Conservation (phyloP, 192 early-diverging fungal species). For the Umbelopsis sp. region DNA sequence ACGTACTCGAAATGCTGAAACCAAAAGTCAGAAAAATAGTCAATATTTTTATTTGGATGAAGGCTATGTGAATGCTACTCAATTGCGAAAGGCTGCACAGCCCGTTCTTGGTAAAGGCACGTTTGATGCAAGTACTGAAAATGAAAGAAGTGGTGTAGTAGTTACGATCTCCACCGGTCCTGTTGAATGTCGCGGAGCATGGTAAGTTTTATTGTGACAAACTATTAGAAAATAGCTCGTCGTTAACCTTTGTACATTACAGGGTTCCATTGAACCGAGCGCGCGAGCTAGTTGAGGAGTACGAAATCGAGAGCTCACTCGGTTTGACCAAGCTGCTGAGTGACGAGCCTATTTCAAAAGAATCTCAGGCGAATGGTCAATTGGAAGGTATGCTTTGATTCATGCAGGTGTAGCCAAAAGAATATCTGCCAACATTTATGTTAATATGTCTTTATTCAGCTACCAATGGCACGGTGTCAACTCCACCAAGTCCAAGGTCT, state of each 20-base stretch:
- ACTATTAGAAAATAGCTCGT: background rate
- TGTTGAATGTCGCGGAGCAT: slow-evolving; percentile 53
- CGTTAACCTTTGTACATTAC: too few species aligned
- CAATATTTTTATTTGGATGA: slow-evolving; percentile 29
- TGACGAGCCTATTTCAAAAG: slow-evolving; percentile 20
- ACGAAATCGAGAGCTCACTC: slow-evolving; percentile 34
- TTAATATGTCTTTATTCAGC: too few species aligned
- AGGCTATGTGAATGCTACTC: slow-evolving; percentile 57
- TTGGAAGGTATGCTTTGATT: background rate
- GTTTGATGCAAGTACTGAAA: slow-evolving; percentile 48
- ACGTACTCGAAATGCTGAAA: slow-evolving; percentile 32
- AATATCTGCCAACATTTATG: too few species aligned
- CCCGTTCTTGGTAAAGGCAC: slow-evolving; percentile 50
- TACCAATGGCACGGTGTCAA: background rate
- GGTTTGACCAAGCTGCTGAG: slow-evolving; percentile 31
- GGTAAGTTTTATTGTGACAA: slow-evolving; percentile 34
- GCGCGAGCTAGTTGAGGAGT: slow-evolving; percentile 33
- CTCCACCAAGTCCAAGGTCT: slow-evolving; percentile 9
- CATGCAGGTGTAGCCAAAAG: too few species aligned
- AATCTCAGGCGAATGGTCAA: background rate
- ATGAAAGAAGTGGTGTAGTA: slow-evolving; percentile 37
- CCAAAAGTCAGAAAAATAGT: slow-evolving; percentile 1
- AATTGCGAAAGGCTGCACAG: slow-evolving; percentile 51
- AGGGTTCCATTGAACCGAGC: slow-evolving; percentile 29
- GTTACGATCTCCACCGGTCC: slow-evolving; percentile 45